Base-by-base conservation (phyloP, 2,329 filamentous ascomycete species). In the Alternaria sp. region DNA sequence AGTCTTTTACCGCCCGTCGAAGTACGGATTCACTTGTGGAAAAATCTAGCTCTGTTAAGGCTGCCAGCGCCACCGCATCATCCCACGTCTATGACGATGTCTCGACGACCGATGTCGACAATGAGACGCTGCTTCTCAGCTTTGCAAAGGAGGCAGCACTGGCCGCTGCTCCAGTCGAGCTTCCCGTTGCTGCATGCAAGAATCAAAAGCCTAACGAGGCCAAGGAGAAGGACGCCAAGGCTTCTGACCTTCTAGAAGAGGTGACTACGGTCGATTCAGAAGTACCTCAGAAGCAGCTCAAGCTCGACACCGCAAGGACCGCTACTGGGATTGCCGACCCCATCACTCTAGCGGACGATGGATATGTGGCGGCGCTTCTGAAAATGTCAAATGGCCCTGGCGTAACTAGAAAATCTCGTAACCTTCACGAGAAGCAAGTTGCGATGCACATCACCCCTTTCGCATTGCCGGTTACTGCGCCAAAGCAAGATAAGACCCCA, bases 31-130 rank as follows among this genome's bases (percentile, higher is more conserved):
- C 20, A 2, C 8, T 8, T 24, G 5, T 9, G 11, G 20, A 36
- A 30, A 1, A 3, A 1, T 8, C 7, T n/a, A 8, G 14, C 6
- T 24, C 3, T 3, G 0, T 22, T 1, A 5, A 18, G 34, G 20
- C 46, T 38, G 3, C 16, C 5, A 3, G 14, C 22, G 4, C 32
- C 5, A 49, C 14, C 7, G 16, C 8, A 12, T n/a, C 7, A 1
- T 22, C 32, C 14, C 32, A 38, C 20, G 14, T 26, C 20, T 49
- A 26, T 8, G 3, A 24, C 30, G 16, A 22, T 12, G 8, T 30
- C 8, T 20, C 32, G 46, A 49, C 5, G 20, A 24, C 6, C 20
- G 32, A 49, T 26, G 20, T 26, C 12, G 30, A 48, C 32, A 14
- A 48, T 3, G 30, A 48, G 4, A 0, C 46, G 14, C 7, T 18